Conservation (phyloP, 768 basidiomycete species). For the Dioszegia aurantiaca region DNA sequence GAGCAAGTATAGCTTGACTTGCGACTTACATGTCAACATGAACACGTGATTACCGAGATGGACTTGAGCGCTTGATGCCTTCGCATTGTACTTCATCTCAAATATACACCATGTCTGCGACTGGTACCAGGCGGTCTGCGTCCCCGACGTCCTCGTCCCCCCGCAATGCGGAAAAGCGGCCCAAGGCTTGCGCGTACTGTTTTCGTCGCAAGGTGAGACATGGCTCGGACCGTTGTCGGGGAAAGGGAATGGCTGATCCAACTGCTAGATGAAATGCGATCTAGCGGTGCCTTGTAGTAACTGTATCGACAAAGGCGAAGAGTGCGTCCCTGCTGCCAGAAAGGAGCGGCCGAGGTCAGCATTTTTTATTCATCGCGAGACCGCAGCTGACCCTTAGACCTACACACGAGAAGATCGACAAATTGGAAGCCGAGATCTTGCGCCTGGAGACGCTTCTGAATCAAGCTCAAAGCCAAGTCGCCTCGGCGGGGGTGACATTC, state of each 20-base stretch:
- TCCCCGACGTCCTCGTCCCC: conserved; percentile 2
- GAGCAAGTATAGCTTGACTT: too few relatives aligned
- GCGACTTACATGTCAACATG: too few relatives aligned
- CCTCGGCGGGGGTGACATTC: background rate
- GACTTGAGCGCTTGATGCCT: too few relatives aligned
- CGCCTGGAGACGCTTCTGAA: conserved; percentile 3
- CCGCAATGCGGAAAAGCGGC: background rate
- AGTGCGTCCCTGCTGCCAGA: conserved; percentile 10
- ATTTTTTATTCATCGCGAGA: background rate
- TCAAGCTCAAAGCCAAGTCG: background rate
- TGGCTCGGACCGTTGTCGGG: too few relatives aligned
- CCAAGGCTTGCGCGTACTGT: conserved; percentile 17
- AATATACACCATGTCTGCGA: too few relatives aligned
- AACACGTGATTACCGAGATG: too few relatives aligned
- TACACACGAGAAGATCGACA: conserved; percentile 16
- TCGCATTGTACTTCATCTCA: too few relatives aligned
- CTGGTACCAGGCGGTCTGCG: background rate
- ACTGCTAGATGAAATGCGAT: conserved; percentile 26
- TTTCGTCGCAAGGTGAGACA: conserved; percentile 16
- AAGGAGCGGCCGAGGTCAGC: conserved; percentile 1
- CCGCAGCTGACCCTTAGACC: conserved; percentile 13
- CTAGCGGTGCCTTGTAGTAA: conserved; percentile 15
- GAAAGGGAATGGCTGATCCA: background rate
- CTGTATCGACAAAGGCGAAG: conserved; percentile 11
- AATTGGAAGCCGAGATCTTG: conserved; percentile 13